Conservation (phyloP, 169 alveolate species). For the Plasmodium chabaudi region DNA sequence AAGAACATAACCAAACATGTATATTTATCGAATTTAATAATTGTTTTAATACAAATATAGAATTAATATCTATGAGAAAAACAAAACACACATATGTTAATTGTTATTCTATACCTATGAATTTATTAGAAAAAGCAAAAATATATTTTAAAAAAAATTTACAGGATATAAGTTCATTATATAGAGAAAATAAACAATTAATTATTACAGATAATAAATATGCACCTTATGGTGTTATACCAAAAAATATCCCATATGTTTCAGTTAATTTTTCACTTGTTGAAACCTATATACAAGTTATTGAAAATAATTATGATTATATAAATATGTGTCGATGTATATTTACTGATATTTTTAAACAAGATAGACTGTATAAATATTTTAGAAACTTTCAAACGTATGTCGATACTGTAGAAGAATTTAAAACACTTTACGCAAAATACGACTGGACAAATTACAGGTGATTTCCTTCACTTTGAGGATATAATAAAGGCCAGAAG, state of each 20-base stretch:
- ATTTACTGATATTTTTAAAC: slow-evolving; percentile 67
- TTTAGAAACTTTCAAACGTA: slow-evolving; percentile 65
- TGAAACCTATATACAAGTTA: slow-evolving; percentile 75
- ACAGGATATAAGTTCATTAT: slow-evolving; percentile 69
- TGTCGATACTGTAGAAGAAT: slow-evolving; percentile 62
- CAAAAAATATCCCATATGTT: slow-evolving; percentile 73
- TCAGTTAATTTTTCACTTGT: slow-evolving; percentile 72
- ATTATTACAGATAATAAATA: slow-evolving; percentile 65
- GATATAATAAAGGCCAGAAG: too few species aligned
- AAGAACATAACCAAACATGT: slow-evolving; percentile 65
- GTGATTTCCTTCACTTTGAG: not conserved
- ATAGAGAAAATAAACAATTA: slow-evolving; percentile 78
- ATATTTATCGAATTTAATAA: slow-evolving; percentile 76
- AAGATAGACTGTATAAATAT: slow-evolving; percentile 74
- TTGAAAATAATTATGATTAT: slow-evolving; percentile 76
- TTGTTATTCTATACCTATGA: slow-evolving; percentile 73
- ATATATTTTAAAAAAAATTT: slow-evolving; percentile 75
- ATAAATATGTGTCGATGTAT: slow-evolving; percentile 75
- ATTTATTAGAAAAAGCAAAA: slow-evolving; percentile 66
- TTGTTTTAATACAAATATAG: slow-evolving; percentile 61
- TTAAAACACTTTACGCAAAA: slow-evolving; percentile 40
- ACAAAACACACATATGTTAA: slow-evolving; percentile 75
- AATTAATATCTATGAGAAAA: slow-evolving; percentile 65
- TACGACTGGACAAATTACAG: slow-evolving; percentile 70
- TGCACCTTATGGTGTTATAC: slow-evolving; percentile 76